phyloP scores from a whole-genome alignment of 192 early-diverging fungal genomes.

The Dimargaris verticillata region DNA sequence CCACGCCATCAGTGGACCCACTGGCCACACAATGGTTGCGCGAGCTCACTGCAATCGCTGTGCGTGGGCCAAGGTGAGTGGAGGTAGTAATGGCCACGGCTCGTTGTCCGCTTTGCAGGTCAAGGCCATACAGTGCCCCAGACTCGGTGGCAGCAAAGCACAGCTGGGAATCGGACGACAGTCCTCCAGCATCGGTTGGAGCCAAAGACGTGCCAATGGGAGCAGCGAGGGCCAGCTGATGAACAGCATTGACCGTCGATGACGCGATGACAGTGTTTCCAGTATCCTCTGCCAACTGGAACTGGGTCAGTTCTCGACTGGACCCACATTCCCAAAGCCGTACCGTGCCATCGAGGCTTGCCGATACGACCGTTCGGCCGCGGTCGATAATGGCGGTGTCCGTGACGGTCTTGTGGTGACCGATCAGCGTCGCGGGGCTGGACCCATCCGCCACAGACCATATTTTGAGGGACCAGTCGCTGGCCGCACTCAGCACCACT shows the following conservation, averaged over 20 bases:
- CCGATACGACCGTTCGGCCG: slow-evolving; percentile 48
- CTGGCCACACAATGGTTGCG: background rate
- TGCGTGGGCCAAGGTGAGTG: too few species aligned
- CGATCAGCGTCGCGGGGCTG: slow-evolving; percentile 53
- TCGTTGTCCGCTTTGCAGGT: too few species aligned
- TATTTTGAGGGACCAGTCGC: slow-evolving; percentile 48
- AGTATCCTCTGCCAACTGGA: background rate
- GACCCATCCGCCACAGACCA: slow-evolving; percentile 62
- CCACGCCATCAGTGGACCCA: background rate
- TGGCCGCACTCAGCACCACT: slow-evolving; percentile 48
- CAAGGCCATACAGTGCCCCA: too few species aligned
- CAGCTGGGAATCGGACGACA: too few species aligned
- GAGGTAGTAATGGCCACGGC: too few species aligned
- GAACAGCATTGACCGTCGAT: too few species aligned
- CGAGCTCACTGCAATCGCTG: too few species aligned
- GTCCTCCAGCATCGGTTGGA: too few species aligned
- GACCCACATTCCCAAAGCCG: slow-evolving; percentile 11
- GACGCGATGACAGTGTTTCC: too few species aligned
- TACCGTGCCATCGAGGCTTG: slow-evolving; percentile 20
- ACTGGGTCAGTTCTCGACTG: background rate
- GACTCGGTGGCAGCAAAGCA: too few species aligned
- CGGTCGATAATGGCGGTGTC: slow-evolving; percentile 43
- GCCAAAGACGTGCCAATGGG: too few species aligned
- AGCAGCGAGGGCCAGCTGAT: too few species aligned
- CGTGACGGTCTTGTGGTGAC: slow-evolving; percentile 43